Base-by-base conservation (phyloP, 2,329 filamentous ascomycete species). In the Pyrenophora tritici-repentis region DNA sequence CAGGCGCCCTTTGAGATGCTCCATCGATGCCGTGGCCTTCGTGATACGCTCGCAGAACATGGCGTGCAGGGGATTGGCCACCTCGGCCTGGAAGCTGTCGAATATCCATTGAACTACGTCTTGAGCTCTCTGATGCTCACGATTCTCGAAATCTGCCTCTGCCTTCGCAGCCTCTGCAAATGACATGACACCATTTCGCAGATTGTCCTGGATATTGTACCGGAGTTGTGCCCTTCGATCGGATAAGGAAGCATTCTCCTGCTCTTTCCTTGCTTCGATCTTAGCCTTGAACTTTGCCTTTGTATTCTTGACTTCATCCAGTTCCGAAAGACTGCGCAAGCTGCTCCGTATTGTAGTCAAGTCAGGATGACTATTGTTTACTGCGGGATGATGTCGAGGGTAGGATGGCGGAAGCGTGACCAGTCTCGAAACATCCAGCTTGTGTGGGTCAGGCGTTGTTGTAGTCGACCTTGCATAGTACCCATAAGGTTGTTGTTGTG, bases 331-430 rank as follows among this genome's bases (percentile, higher is more conserved):
- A 1, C 82, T 80, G 12, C 91, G 85, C 16, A 97, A 88, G 0
- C 86, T 82, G 3, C 81, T 85, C 42, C 94, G 86, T 39, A 90
- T 92, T 1, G 85, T 81, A 0, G 87, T 83, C n/a, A 99, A 81
- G 58, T 95, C 88, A 0, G 94, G 94, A 67, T 99, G 94, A 62
- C 85, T 95, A 67, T 97, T 99, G 72, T 96, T 97, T 13, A 97
- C 90, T 0, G 94, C 94, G 7, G 94, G 94, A 64, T 97, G 89
- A 67, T 97, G 93, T 6, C 93, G 87, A 1, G 94, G 94, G 71
- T 96, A 97, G 2, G 94, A 90, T 1, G 94, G 94, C 7, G 94
- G 94, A 24, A 99, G 80, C 0, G 94, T 97, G 4, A 99, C 89
- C 1, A 99, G 83, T 22, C 94, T 84, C 3, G 94, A 97, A 20